Percentiles rank a stretch among this genome's conserved stretches.
phyloP scores from a whole-genome alignment of 345 rosid species.

The Eucalyptus sp. region DNA sequence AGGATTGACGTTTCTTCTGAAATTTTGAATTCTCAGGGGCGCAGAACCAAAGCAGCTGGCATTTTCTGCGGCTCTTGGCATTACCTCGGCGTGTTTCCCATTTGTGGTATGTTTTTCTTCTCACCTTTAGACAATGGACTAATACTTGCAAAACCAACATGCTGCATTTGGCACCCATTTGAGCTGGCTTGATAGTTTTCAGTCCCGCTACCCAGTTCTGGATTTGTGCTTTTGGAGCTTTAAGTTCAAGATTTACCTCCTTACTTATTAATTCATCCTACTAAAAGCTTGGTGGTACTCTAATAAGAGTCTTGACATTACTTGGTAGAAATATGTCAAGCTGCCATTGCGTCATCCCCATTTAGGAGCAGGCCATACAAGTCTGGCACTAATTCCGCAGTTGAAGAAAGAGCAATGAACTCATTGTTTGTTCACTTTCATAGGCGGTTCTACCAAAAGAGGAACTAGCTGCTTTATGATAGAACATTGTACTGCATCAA shows the following conservation, averaged over 20 bases:
- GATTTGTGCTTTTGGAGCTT: background rate
- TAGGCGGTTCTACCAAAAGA: background rate
- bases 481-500: background rate
- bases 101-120: slow-evolving; percentile 47
- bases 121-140: background rate
- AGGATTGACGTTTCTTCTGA: background rate
- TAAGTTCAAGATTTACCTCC: background rate
- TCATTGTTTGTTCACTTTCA: background rate
- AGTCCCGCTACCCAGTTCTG: background rate
- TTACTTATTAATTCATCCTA: background rate
- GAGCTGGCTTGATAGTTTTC: background rate
- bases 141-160: background rate
- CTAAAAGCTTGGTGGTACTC: background rate
- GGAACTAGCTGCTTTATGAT: background rate
- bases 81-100: slow-evolving; percentile 89
- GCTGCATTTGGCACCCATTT: background rate
- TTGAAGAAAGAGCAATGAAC: background rate
- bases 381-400: background rate
- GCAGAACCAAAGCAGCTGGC: slow-evolving; percentile 89
- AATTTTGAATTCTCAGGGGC: slow-evolving; percentile 31
- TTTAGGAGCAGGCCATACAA: background rate
- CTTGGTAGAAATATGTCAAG: background rate
- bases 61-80: slow-evolving; percentile 82
- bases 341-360: background rate
- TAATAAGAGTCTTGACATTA: background rate